phyloP scores from a whole-genome alignment of 1,139 yeast genomes.

The Kurtzmaniella natalensis region DNA sequence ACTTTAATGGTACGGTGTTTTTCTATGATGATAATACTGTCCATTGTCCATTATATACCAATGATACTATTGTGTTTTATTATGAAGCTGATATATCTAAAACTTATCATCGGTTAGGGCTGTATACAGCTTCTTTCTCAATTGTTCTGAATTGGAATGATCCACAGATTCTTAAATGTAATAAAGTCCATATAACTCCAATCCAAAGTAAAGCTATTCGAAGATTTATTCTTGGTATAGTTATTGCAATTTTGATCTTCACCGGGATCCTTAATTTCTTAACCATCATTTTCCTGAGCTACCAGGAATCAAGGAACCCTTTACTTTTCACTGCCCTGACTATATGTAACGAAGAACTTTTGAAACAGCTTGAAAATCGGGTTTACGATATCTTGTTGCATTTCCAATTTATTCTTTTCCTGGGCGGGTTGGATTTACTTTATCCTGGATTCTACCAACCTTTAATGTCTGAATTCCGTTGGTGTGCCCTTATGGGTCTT shows the following conservation, averaged over 20 bases:
- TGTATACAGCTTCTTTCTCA: constrained; percentile 36
- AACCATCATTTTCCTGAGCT: constrained; percentile 48
- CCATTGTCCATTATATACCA: constrained; percentile 40
- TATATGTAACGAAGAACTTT: constrained; percentile 54
- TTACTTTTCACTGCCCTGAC: constrained; percentile 56
- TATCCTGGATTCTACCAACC: constrained; percentile 70
- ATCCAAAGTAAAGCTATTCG: constrained; percentile 29
- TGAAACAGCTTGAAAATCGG: constrained; percentile 56
- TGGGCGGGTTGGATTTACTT: constrained; percentile 50
- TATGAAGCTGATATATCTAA: constrained; percentile 35
- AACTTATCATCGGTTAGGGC: constrained; percentile 35
- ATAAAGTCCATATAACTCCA: constrained; percentile 48
- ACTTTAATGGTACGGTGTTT: constrained; percentile 2
- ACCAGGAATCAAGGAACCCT: constrained; percentile 60
- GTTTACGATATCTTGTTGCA: constrained; percentile 46
- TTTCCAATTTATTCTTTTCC: constrained; percentile 55
- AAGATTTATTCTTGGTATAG: constrained; percentile 32
- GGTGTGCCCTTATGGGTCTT: constrained; percentile 37
- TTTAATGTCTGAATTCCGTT: constrained; percentile 32
- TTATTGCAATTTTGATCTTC: constrained; percentile 37
- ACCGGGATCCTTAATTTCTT: constrained; percentile 40
- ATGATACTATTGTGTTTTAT: constrained; percentile 36
- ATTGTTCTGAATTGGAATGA: constrained; percentile 34
- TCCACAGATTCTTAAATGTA: constrained; percentile 44
- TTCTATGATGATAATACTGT: constrained; percentile 9